Evolutionary conservation across 331 rosid genomes (phyloP), one percentile per base, ranked within the genome.

Genomic region (Spiraea crenata): DNA sequence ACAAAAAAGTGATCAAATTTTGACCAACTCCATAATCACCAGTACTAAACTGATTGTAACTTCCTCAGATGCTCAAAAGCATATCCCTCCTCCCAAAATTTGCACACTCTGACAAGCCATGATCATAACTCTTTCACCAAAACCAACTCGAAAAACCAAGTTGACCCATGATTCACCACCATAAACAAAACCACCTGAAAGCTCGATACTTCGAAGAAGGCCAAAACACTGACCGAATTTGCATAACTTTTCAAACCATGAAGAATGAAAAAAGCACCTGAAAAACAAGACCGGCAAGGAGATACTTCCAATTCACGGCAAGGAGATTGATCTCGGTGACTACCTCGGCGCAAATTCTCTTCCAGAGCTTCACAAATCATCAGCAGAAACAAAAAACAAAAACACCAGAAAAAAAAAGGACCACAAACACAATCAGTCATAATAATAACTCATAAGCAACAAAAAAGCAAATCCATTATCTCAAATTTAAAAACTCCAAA

Each of bases 291-390:
- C 99, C 99, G 40, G 85, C 95, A 20, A 95, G 85, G 73, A 95
- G 87, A 76, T 89, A 95, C 70, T 91, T 95, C 99, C 97, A 95
- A 80, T 86, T 89, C 78, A 85, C 88, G 5, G 65, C 63, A 55
- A 95, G 90, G 62, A 95, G 97, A 63, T 72, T 83, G 85, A 91
- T 78, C 88, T 95, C 99, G 44, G 97, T 87, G 63, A 87, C 77
- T 49, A 65, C 63, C 79, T 95, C 99, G 56, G 99, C 90, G 40
- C 91, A 89, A 82, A 88, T 51, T 83, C 97, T 85, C 82, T 91
- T 95, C 99, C 97, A 95, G 70, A 91, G 85, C 99, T 95, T 51
- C 75, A 31, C 16, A 61, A 68, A 19, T 57, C 56, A 39, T 10
- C 78, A 63, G 69, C 1, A 37, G 59, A 59, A 5, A 50, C 5